phyloP scores from a whole-genome alignment of 805 yeast species.

The Saccharomycopsis fibuligera region DNA sequence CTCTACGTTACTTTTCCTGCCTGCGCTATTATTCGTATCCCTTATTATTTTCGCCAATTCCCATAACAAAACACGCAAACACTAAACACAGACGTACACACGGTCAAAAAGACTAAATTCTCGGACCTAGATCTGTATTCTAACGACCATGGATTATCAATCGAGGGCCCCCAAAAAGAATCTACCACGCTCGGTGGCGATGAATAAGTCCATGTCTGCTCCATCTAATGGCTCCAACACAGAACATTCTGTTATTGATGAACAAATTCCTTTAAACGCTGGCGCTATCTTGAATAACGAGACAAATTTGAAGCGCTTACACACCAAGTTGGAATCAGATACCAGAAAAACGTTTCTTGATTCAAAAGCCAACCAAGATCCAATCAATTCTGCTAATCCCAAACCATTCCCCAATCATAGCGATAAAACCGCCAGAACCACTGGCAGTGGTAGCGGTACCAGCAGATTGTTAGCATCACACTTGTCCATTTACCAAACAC shows the following conservation, averaged over 20 bases:
- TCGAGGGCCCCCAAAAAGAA: not conserved
- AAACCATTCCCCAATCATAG: too few relatives aligned
- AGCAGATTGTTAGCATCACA: conserved; percentile 18
- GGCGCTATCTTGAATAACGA: conserved; percentile 1
- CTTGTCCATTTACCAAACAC: conserved; percentile 17
- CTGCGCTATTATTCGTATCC: too few relatives aligned
- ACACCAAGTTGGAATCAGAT: conserved; percentile 4
- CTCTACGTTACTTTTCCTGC: too few relatives aligned
- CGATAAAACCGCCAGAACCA: too few relatives aligned
- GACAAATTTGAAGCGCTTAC: conserved; percentile 3
- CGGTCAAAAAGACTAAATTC: too few relatives aligned
- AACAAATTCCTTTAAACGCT: not conserved
- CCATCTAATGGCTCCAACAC: not conserved
- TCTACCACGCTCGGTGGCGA: not conserved
- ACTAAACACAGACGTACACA: too few relatives aligned
- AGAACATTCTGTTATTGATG: too few relatives aligned
- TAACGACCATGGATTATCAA: not conserved
- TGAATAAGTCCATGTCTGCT: not conserved
- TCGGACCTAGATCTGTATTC: too few relatives aligned
- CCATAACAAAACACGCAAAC: too few relatives aligned
- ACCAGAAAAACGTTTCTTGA: not conserved
- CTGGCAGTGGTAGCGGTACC: not conserved
- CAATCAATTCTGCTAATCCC: too few relatives aligned
- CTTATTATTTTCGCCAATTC: too few relatives aligned
- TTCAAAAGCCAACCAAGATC: too few relatives aligned